Evolutionary conservation across 306 rosid genomes (phyloP).

Genomic region (Vigna radiata): DNA sequence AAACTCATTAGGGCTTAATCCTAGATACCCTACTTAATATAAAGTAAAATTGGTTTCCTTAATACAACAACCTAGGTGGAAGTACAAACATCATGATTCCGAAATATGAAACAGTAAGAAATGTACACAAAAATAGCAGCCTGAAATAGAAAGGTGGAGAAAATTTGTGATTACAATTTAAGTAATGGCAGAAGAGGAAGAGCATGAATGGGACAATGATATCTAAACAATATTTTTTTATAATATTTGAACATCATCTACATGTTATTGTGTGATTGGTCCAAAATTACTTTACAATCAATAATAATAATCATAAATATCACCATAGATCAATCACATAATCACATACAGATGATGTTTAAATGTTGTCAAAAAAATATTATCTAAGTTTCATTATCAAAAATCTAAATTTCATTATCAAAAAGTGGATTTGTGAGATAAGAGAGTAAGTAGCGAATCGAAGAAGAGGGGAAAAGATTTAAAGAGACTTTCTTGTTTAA

Average conservation of each 20-base stretch:
- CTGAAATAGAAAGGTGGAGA: conserved; percentile 17
- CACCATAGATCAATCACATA: too few relatives aligned
- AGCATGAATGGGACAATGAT: too few relatives aligned
- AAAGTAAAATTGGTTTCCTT: background rate
- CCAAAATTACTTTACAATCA: too few relatives aligned
- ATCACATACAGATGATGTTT: too few relatives aligned
- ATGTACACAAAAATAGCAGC: background rate
- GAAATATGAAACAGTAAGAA: background rate
- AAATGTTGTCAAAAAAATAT: too few relatives aligned
- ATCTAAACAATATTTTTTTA: too few relatives aligned
- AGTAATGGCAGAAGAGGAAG: background rate
- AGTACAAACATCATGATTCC: conserved; percentile 12
- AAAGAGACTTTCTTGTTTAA: background rate
- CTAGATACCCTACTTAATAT: background rate
- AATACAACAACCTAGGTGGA: background rate
- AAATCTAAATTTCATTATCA: too few relatives aligned
- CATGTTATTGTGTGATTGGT: too few relatives aligned
- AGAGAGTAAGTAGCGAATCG: background rate
- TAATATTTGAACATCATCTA: too few relatives aligned
- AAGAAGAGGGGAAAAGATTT: background rate
- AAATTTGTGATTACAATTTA: background rate
- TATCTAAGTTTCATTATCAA: too few relatives aligned
- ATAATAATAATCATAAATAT: too few relatives aligned
- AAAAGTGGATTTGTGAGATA: background rate
- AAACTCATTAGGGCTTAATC: background rate